Evolutionary conservation across 495 filamentous ascomycete species (phyloP).

Genomic region (Aspergillus biplanus): DNA sequence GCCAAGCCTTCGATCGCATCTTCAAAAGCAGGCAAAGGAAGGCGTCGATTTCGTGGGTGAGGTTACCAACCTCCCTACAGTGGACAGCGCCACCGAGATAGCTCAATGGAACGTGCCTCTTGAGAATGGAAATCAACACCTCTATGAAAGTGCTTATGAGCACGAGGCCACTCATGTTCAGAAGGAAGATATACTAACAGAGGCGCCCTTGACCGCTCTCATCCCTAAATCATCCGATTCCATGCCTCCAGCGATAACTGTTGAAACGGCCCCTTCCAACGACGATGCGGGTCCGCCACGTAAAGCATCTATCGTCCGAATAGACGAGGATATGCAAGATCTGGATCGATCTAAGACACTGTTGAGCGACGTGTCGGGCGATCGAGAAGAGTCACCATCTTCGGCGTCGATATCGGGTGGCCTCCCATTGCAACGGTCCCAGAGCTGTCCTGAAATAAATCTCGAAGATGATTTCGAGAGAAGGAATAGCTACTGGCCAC

Average conservation of each 20-base stretch:
- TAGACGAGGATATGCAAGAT: conserved; percentile 36
- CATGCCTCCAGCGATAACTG: conserved; percentile 41
- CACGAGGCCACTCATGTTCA: conserved; percentile 20
- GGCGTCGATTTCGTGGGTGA: conserved; percentile 37
- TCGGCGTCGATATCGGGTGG: conserved; percentile 28
- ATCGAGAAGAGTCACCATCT: conserved; percentile 31
- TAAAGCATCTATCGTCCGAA: conserved; percentile 22
- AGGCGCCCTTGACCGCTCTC: conserved; percentile 18
- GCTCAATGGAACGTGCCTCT: conserved; percentile 20
- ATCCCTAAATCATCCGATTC: conserved; percentile 27
- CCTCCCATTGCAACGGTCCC: conserved; percentile 48
- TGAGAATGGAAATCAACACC: conserved; percentile 23
- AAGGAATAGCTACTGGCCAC: conserved; percentile 59
- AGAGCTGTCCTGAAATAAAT: conserved; percentile 45
- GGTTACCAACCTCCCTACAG: conserved; percentile 30
- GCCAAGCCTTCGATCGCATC: conserved; percentile 52
- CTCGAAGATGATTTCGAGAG: conserved; percentile 28
- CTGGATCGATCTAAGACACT: conserved; percentile 36
- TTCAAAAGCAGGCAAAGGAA: conserved; percentile 48
- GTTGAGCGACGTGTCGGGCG: conserved; percentile 43
- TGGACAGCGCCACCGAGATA: conserved; percentile 42
- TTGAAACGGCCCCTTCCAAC: conserved; percentile 33
- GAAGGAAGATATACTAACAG: conserved; percentile 23
- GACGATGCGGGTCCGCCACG: conserved; percentile 24
- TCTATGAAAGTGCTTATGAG: conserved; percentile 29